These are phyloP conservation scores for Lachnellula willkommii DNA, from an alignment of 2,329 filamentous ascomycete genomes.

Conservation along the genomic window DNA sequence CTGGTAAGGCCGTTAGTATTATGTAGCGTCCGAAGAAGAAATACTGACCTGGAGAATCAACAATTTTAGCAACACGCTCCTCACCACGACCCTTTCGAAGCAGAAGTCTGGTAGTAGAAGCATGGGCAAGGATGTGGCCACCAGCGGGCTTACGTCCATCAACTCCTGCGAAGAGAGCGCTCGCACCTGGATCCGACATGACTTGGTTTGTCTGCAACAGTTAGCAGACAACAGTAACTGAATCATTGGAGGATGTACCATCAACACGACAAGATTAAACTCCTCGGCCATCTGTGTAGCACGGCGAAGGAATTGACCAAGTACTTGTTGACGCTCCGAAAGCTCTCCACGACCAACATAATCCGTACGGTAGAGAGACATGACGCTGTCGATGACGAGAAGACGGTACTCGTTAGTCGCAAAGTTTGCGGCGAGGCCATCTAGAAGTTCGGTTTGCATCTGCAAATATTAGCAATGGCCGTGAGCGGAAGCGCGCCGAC, in stretches of 20 bases:
- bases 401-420: conserved; percentile 59
- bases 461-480: conserved; percentile 25
- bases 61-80: conserved; percentile 64
- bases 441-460: conserved; percentile 55
- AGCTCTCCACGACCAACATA: conserved; percentile 63
- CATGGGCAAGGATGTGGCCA: conserved; percentile 64
- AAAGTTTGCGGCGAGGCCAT: conserved; percentile 56
- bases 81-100: conserved; percentile 65
- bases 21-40: background rate
- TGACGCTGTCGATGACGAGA: conserved; percentile 64
- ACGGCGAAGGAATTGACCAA: conserved; percentile 60
- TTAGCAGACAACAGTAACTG: background rate
- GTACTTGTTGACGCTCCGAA: conserved; percentile 62
- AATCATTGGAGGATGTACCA: conserved; percentile 38
- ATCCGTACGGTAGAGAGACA: conserved; percentile 64
- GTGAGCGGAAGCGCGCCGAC: background rate
- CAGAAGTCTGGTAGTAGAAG: conserved; percentile 60
- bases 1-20: conserved; percentile 32
- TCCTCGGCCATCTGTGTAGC: conserved; percentile 63
- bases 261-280: conserved; percentile 61
- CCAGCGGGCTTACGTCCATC: conserved; percentile 64
- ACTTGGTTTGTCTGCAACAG: conserved; percentile 59
- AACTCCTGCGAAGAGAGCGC: conserved; percentile 59
- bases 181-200: conserved; percentile 64
- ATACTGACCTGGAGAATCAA: conserved; percentile 56